phyloP scores from a whole-genome alignment of 257 asterid species.

The Ligustrum vulgare region DNA sequence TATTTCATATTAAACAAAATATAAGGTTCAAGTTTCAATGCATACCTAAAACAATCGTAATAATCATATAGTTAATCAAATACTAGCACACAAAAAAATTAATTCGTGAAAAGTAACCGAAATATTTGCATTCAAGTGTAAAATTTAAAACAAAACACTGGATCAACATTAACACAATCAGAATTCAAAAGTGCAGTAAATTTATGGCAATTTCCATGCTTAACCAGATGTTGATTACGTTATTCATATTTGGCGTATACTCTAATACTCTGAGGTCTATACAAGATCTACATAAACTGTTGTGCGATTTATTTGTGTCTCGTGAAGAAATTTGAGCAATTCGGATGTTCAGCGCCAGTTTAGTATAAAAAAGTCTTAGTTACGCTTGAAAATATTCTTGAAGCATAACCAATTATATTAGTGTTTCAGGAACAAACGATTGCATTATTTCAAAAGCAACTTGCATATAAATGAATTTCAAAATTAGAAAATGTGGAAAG shows the following conservation, averaged over 20 bases:
- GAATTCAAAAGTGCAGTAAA: not conserved
- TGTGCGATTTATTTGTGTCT: not conserved
- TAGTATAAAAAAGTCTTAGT: not conserved
- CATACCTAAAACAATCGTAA: not conserved
- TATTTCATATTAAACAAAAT: not conserved
- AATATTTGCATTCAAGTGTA: not conserved
- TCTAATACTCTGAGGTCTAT: not conserved
- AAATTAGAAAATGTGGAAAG: not conserved
- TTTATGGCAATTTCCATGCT: not conserved
- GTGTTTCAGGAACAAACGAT: not conserved
- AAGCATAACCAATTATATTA: not conserved
- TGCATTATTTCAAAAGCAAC: not conserved
- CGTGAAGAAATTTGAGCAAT: not conserved
- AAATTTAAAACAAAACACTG: not conserved
- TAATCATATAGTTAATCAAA: not conserved
- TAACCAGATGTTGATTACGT: not conserved
- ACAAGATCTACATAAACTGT: not conserved
- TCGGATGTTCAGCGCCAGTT: not conserved
- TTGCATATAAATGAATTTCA: not conserved
- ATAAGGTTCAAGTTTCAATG: slow-evolving; percentile 1
- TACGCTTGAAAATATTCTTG: not conserved
- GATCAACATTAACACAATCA: slow-evolving; percentile 5
- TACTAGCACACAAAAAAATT: not conserved
- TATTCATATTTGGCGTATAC: not conserved
- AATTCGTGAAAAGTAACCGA: not conserved